Conservation (phyloP, 2,329 filamentous ascomycete species). For the Venturia nashicola region DNA sequence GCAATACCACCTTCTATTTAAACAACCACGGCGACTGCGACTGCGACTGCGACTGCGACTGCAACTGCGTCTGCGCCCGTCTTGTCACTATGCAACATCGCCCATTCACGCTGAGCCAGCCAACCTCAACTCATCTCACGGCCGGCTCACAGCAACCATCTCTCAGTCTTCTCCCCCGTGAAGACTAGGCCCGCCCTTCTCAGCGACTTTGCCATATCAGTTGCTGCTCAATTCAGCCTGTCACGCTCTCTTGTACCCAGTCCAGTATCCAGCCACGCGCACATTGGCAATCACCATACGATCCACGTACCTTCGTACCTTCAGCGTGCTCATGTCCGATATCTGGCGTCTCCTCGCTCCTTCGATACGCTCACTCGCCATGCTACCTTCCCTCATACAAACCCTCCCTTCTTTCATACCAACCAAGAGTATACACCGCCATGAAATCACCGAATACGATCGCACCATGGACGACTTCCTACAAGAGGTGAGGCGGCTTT, state of each 20-base stretch:
- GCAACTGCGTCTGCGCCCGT: not conserved
- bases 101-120: not conserved
- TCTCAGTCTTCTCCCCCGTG: not conserved
- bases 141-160: not conserved
- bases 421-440: slow-evolving; percentile 22
- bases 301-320: not conserved
- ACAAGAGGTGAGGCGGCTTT: slow-evolving; percentile 28
- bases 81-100: not conserved
- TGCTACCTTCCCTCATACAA: slow-evolving; percentile 20
- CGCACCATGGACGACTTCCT: slow-evolving; percentile 37
- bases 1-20: not conserved
- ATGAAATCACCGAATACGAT: slow-evolving; percentile 28
- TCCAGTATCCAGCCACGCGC: not conserved
- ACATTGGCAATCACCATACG: not conserved
- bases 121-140: not conserved
- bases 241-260: not conserved
- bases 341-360: slow-evolving; percentile 26
- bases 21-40: not conserved
- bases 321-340: slow-evolving; percentile 22
- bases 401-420: slow-evolving; percentile 22
- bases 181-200: not conserved
- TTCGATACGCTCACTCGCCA: slow-evolving; percentile 25
- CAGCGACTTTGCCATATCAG: not conserved
- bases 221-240: not conserved
- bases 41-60: not conserved